These are phyloP conservation scores for Balamuthia mandrillaris DNA, from an alignment of 208 protist genomes.

Conservation along the genomic window DNA sequence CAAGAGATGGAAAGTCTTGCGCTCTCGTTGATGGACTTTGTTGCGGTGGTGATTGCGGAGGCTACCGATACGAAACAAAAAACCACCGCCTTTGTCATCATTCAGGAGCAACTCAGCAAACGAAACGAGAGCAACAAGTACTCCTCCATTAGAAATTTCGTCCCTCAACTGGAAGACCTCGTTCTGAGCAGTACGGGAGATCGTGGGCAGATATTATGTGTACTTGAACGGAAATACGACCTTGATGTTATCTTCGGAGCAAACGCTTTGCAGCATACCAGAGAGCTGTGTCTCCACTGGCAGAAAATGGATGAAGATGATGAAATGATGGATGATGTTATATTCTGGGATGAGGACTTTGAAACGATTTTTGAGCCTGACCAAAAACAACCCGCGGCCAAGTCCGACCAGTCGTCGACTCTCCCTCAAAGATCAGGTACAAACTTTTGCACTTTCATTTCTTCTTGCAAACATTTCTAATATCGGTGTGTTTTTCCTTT, in stretches of 20 bases:
- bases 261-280: background rate
- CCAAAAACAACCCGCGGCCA: too few relatives aligned
- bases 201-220: background rate
- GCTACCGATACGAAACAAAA: background rate
- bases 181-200: background rate
- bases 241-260: background rate
- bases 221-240: background rate
- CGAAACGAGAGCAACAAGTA: background rate
- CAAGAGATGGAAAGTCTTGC: background rate
- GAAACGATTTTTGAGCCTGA: too few relatives aligned
- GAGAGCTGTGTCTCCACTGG: too few relatives aligned
- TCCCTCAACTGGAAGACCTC: background rate
- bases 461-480: too few relatives aligned
- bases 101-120: background rate
- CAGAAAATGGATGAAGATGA: too few relatives aligned
- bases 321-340: too few relatives aligned
- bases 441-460: too few relatives aligned
- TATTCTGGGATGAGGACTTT: too few relatives aligned
- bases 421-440: too few relatives aligned
- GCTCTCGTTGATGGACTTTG: background rate
- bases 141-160: background rate
- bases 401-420: too few relatives aligned
- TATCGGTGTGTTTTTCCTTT: too few relatives aligned
- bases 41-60: background rate
- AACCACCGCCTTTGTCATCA: background rate